Evolutionary conservation across 2,329 filamentous ascomycete genomes (phyloP), one percentile per base, ranked within the genome.

Genomic region (Aaosphaeria arxii): DNA sequence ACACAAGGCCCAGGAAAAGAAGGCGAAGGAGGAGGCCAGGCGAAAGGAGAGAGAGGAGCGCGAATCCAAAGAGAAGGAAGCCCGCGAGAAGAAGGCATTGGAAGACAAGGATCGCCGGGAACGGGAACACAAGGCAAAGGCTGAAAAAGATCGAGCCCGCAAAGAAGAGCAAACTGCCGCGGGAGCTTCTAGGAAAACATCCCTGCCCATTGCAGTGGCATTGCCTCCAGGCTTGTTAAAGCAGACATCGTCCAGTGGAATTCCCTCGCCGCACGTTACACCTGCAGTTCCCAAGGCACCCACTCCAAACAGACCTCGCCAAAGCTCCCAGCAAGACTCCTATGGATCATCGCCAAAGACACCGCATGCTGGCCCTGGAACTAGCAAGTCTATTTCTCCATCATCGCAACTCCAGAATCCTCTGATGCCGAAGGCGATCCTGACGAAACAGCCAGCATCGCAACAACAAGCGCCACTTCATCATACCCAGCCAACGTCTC

Each of bases 201-300:
- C 68, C 50, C 67, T 73, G 59, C 65, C 64, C 55, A 57, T 73
- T 58, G 57, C 71, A 46, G 75, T 81, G 31, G 76, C 78, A 41
- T 66, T 83, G 38, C 78, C 81, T 33, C 74, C 78, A 40, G 78
- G 76, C 43, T 62, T 83, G 44, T 71, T 77, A 36, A 77, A 82
- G 56, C 77, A 81, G 48, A 78, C 74, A 30, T 69, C 67, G 24
- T 70, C 73, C 31, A 72, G 74, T 11, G 73, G 72, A 50, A 79
- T 86, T 54, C 83, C 84, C 42, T 96, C 92, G 11, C 92, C 92
- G 6, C 89, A 90, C 64, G 81, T 92, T 44, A 94, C 89, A 32
- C 92, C 94, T 6, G 86, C 84, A 29, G 73, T 95, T 42, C 85
- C 91, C 9, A 96, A 96, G 67, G 85, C 86, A 17, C 85, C 90